phyloP scores from a whole-genome alignment of 1,139 yeast species.

The Pichia terricola region DNA sequence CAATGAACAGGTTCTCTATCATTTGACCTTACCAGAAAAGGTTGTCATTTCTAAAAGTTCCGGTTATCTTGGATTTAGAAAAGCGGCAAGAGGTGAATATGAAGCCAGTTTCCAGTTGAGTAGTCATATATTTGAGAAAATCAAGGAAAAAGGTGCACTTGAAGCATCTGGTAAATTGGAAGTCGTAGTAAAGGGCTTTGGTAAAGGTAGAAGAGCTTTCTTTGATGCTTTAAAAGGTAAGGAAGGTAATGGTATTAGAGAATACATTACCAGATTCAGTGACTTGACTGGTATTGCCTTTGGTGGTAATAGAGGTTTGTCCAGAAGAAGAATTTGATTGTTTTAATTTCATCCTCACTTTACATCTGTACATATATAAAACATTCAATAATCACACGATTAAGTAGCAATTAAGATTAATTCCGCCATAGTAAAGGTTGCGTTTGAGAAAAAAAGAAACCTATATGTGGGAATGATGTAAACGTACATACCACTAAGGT shows the following conservation, averaged over 20 bases:
- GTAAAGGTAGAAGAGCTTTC: conserved; percentile 86
- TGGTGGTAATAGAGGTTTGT: conserved; percentile 88
- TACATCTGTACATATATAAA: neutral
- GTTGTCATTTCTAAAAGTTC: conserved; percentile 58
- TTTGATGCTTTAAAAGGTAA: conserved; percentile 77
- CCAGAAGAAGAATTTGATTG: conserved; percentile 57
- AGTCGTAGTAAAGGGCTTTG: conserved; percentile 68
- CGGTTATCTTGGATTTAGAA: conserved; percentile 68
- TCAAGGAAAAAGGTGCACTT: conserved; percentile 26
- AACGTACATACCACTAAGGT: too few species aligned
- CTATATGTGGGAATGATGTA: too few species aligned
- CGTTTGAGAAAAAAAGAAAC: too few species aligned
- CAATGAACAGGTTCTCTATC: conserved; percentile 71
- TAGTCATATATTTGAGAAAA: conserved; percentile 59
- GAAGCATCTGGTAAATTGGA: conserved; percentile 41
- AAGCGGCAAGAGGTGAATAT: conserved; percentile 78
- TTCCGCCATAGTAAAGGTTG: too few species aligned
- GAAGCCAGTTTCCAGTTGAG: conserved; percentile 92
- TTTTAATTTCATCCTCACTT: too few species aligned
- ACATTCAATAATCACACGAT: too few species aligned
- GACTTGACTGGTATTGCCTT: conserved; percentile 78
- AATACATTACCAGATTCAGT: conserved; percentile 54
- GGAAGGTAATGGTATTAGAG: conserved; percentile 68
- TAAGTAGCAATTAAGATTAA: too few species aligned
- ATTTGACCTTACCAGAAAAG: conserved; percentile 72